A percentile compares a stretch with the other conserved stretches of the same genome.
These are phyloP conservation scores for Amanita pallidorosea DNA, from an alignment of 768 basidiomycete genomes.

Conservation along the genomic window DNA sequence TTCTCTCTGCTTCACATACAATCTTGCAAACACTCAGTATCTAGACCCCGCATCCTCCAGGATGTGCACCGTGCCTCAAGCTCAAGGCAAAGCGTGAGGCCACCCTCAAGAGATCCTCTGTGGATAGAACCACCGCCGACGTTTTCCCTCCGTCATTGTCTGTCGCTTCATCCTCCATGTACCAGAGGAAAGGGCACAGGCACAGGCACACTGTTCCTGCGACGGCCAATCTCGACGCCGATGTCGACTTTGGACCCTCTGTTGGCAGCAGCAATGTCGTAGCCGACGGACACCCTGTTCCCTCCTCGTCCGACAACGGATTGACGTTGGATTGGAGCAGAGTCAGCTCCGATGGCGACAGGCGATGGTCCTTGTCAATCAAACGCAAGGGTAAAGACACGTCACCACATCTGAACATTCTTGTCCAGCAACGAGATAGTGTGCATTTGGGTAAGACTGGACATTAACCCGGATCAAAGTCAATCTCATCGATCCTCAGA, in stretches of 20 bases:
- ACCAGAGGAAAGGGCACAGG: neutral
- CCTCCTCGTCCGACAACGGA: conserved; percentile 58
- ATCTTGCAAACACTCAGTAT: neutral
- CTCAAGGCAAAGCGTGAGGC: conserved; percentile 70
- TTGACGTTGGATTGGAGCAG: conserved; percentile 67
- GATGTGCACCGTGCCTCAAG: conserved; percentile 71
- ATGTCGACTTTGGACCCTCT: conserved; percentile 8
- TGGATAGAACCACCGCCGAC: conserved; percentile 8
- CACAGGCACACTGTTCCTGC: neutral
- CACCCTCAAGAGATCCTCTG: conserved; percentile 23
- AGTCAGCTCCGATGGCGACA: conserved; percentile 45
- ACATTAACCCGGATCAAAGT: neutral
- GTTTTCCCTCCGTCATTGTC: neutral
- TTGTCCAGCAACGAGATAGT: conserved; percentile 50
- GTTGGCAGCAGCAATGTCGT: conserved; percentile 27
- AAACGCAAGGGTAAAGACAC: conserved; percentile 52
- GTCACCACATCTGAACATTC: conserved; percentile 26
- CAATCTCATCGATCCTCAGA: conserved; percentile 17
- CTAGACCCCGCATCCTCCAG: conserved; percentile 68
- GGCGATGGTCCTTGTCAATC: conserved; percentile 49
- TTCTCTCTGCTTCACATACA: neutral
- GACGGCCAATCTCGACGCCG: conserved; percentile 6
- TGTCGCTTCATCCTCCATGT: neutral
- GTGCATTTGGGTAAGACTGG: conserved; percentile 39
- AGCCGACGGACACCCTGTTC: conserved; percentile 49